phyloP scores from a whole-genome alignment of 306 rosid species.

The Luffa acutangula region DNA sequence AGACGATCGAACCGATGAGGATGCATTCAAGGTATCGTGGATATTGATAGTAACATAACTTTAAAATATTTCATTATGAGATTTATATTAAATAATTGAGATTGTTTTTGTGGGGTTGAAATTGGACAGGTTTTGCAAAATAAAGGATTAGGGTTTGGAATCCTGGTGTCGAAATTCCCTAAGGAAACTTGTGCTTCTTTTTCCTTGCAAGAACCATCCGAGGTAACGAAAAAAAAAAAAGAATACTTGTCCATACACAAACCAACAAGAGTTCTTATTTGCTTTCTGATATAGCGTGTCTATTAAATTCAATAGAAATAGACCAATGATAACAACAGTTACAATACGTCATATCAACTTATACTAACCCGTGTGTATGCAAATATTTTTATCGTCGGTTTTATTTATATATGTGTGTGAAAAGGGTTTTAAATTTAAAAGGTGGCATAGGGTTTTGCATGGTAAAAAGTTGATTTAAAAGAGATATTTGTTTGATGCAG shows the following conservation, averaged over 20 bases:
- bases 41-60: neutral
- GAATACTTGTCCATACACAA: neutral
- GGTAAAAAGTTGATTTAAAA: neutral
- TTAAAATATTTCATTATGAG: neutral
- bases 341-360: no score
- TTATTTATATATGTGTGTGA: no score
- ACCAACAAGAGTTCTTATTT: no score
- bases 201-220: slow-evolving; percentile 77
- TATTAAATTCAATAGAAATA: no score
- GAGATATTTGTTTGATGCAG: slow-evolving; percentile 17
- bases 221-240: slow-evolving; percentile 24
- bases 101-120: neutral
- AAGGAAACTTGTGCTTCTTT: slow-evolving; percentile 85
- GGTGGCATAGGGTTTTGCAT: neutral
- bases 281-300: no score
- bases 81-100: neutral
- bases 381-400: no score
- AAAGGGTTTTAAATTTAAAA: no score
- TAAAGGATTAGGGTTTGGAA: slow-evolving; percentile 78
- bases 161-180: slow-evolving; percentile 70
- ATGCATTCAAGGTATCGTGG: slow-evolving; percentile 67
- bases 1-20: slow-evolving; percentile 90
- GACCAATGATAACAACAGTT: no score
- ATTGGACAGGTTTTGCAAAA: slow-evolving; percentile 44
- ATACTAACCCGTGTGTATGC: no score